Conservation (phyloP, 2,329 filamentous ascomycete species). For the Trichoderma koningii region DNA sequence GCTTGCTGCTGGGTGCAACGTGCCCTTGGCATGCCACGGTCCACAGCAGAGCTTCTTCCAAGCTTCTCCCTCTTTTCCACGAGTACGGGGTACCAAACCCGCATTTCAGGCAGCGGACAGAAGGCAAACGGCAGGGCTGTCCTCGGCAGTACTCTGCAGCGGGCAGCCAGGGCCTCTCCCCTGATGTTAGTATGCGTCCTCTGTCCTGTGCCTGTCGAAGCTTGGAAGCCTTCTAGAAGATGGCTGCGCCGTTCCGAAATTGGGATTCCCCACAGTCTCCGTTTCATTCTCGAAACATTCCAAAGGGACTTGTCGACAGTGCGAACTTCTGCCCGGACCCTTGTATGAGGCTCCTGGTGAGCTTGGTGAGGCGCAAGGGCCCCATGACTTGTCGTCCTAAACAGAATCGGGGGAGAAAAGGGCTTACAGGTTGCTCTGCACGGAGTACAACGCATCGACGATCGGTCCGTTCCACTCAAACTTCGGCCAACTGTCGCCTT, state of each 20-base stretch:
- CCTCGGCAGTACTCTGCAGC: slow-evolving; percentile 23
- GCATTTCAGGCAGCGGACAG: neutral
- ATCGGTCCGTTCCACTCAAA: slow-evolving; percentile 25
- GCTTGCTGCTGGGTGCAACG: slow-evolving; percentile 1
- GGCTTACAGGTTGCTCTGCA: neutral
- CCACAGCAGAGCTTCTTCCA: neutral
- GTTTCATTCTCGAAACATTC: slow-evolving; percentile 18
- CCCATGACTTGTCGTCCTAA: slow-evolving; percentile 2
- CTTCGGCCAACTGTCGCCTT: slow-evolving; percentile 25
- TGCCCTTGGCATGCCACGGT: neutral
- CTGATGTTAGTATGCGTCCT: slow-evolving; percentile 31
- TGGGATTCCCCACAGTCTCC: slow-evolving; percentile 29
- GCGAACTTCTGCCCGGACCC: slow-evolving; percentile 3
- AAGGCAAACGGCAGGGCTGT: slow-evolving; percentile 8
- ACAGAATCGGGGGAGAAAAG: neutral
- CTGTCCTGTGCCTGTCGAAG: slow-evolving; percentile 32
- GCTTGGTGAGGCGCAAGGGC: slow-evolving; percentile 14
- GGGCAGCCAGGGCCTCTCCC: slow-evolving; percentile 6
- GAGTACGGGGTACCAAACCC: neutral
- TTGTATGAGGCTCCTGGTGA: slow-evolving; percentile 10
- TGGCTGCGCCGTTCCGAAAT: slow-evolving; percentile 30
- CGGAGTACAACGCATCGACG: slow-evolving; percentile 11
- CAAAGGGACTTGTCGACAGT: slow-evolving; percentile 15
- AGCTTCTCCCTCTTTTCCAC: slow-evolving; percentile 6
- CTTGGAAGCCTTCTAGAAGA: slow-evolving; percentile 39